These are phyloP conservation scores for Parasitella parasitica DNA, from an alignment of 371 early-diverging fungal genomes.

Conservation along the genomic window DNA sequence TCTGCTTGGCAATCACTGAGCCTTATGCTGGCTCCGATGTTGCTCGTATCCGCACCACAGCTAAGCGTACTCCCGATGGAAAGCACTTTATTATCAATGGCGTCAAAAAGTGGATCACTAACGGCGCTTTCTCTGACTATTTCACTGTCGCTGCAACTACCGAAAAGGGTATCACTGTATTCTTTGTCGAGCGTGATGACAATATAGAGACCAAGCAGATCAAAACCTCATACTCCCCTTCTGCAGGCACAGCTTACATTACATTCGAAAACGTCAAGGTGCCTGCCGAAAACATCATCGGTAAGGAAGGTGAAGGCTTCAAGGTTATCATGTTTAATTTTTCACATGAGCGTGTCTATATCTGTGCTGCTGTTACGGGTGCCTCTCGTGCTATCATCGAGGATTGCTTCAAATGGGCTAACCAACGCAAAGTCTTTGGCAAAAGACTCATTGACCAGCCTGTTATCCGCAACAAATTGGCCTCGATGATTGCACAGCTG, in stretches of 20 bases:
- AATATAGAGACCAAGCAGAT: conserved; percentile 62
- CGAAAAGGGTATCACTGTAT: conserved; percentile 73
- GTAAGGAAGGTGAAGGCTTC: conserved; percentile 87
- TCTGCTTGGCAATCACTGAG: conserved; percentile 75
- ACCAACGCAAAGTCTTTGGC: conserved; percentile 86
- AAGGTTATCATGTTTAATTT: conserved; percentile 78
- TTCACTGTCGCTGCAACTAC: conserved; percentile 65
- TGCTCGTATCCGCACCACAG: conserved; percentile 72
- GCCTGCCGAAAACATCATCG: conserved; percentile 81
- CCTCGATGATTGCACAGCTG: conserved; percentile 61
- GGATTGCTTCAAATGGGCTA: conserved; percentile 80
- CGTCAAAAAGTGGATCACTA: conserved; percentile 85
- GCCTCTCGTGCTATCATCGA: conserved; percentile 80
- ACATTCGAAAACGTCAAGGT: conserved; percentile 83
- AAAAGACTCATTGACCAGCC: conserved; percentile 69
- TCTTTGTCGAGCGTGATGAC: conserved; percentile 68
- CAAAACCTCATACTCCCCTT: conserved; percentile 62
- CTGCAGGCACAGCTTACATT: conserved; percentile 74
- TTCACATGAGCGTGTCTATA: conserved; percentile 80
- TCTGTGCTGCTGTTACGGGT: conserved; percentile 76
- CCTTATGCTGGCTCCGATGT: conserved; percentile 78
- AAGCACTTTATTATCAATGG: conserved; percentile 52
- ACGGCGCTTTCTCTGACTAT: conserved; percentile 72
- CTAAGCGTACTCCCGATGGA: conserved; percentile 70
- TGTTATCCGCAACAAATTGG: conserved; percentile 64